These are phyloP conservation scores for Scalesia atractyloides DNA, from an alignment of 129 eudicot species.

Conservation along the genomic window DNA sequence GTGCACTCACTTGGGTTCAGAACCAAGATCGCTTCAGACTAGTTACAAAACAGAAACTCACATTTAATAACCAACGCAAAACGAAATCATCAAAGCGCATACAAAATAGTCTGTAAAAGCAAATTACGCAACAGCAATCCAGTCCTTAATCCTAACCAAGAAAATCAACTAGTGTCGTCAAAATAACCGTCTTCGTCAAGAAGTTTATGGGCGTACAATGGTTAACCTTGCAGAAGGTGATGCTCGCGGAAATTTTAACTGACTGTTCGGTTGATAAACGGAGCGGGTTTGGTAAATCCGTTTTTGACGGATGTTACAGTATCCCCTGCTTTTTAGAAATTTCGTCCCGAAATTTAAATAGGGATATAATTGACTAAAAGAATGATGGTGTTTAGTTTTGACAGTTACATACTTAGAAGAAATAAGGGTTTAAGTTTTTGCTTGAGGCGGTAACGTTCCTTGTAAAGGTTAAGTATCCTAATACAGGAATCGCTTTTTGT, in stretches of 20 bases:
- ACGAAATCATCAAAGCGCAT: not conserved
- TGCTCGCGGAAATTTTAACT: not conserved
- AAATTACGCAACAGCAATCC: not conserved
- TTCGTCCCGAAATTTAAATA: too few species aligned
- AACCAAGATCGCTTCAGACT: not conserved
- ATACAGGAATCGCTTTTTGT: too few species aligned
- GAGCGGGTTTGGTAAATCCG: too few species aligned
- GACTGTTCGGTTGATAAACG: too few species aligned
- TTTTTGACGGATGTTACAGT: too few species aligned
- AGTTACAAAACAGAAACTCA: not conserved
- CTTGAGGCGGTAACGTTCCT: too few species aligned
- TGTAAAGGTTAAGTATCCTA: too few species aligned
- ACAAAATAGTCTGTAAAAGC: not conserved
- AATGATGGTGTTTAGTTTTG: too few species aligned
- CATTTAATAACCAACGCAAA: not conserved
- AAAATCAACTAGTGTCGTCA: not conserved
- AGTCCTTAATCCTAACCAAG: slow-evolving; percentile 1
- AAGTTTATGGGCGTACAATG: not conserved
- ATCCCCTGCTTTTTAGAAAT: too few species aligned
- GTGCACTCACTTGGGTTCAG: not conserved
- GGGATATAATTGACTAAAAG: too few species aligned
- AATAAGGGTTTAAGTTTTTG: too few species aligned
- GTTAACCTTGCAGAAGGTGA: slow-evolving; percentile 11
- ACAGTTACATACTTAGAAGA: too few species aligned
- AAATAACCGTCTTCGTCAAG: not conserved